Conservation (phyloP, 192 early-diverging fungal species). For the Radiomyces spectabilis region DNA sequence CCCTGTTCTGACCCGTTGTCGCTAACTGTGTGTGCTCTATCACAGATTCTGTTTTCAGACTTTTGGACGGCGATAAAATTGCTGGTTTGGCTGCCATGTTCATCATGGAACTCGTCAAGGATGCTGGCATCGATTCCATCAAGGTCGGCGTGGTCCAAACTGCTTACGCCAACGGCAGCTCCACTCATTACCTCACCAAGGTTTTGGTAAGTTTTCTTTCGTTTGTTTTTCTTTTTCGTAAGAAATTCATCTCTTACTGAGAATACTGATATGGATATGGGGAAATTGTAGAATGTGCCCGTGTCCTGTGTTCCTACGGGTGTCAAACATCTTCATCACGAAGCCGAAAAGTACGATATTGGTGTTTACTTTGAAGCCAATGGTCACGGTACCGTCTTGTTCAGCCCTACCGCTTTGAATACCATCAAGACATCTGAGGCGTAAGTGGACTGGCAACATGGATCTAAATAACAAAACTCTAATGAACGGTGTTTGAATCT, state of each 20-base stretch:
- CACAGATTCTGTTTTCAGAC: slow-evolving; percentile 66
- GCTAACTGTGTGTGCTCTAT: background rate
- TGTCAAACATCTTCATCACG: slow-evolving; percentile 99
- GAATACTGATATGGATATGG: no score
- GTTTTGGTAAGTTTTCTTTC: slow-evolving; percentile 57
- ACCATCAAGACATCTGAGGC: slow-evolving; percentile 63
- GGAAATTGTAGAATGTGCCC: slow-evolving; percentile 83
- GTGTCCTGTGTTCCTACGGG: slow-evolving; percentile 95
- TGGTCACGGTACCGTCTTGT: slow-evolving; percentile 97
- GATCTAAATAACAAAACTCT: background rate
- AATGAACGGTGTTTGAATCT: background rate
- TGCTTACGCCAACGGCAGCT: slow-evolving; percentile 97
- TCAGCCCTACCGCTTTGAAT: slow-evolving; percentile 71
- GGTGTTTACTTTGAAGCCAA: slow-evolving; percentile 99
- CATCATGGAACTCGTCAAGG: slow-evolving; percentile 82
- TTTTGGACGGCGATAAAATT: slow-evolving; percentile 99
- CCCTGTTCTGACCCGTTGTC: background rate
- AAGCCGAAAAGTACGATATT: slow-evolving; percentile 93
- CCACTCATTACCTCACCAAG: slow-evolving; percentile 87
- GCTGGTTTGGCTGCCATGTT: slow-evolving; percentile 89
- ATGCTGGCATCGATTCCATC: slow-evolving; percentile 71
- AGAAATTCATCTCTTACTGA: background rate
- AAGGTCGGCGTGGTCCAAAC: slow-evolving; percentile 97
- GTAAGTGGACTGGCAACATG: slow-evolving; percentile 25
- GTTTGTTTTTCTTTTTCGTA: background rate